Evolutionary conservation across 306 rosid species (phyloP).

Genomic region (Lathyrus oleraceus): DNA sequence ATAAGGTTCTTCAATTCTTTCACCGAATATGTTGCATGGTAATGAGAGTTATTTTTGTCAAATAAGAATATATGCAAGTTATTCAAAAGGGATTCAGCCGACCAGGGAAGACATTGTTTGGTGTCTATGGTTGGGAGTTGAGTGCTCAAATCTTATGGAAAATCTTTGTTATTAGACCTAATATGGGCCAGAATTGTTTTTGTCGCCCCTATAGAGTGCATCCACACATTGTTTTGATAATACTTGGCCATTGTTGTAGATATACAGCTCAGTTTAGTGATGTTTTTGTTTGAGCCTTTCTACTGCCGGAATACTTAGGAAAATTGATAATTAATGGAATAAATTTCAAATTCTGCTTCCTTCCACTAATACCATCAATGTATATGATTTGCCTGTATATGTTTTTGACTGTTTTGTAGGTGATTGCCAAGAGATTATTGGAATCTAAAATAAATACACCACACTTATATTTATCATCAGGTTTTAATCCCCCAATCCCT

Average conservation of each 20-base stretch:
- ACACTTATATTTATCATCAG: conserved; percentile 87
- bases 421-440: conserved; percentile 85
- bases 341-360: conserved; percentile 24
- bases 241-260: conserved; percentile 1
- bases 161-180: conserved; percentile 16
- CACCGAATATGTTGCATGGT: conserved; percentile 9
- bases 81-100: neutral
- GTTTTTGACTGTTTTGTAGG: conserved; percentile 50
- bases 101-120: neutral
- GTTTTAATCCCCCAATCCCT: conserved; percentile 43
- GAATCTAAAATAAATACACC: conserved; percentile 93
- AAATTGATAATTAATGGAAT: conserved; percentile 6
- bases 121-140: conserved; percentile 20
- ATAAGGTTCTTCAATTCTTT: conserved; percentile 28
- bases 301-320: conserved; percentile 4
- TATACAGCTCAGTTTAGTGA: conserved; percentile 1
- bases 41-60: conserved; percentile 22
- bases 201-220: conserved; percentile 10
- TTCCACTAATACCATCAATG: conserved; percentile 1
- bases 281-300: conserved; percentile 7
- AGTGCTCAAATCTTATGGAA: conserved; percentile 11
- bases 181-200: conserved; percentile 11
- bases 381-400: conserved; percentile 18
- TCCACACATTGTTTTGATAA: neutral
- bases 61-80: conserved; percentile 9